phyloP scores from a whole-genome alignment of 2,329 filamentous ascomycete genomes.

The Drechslerella coelobrocha region DNA sequence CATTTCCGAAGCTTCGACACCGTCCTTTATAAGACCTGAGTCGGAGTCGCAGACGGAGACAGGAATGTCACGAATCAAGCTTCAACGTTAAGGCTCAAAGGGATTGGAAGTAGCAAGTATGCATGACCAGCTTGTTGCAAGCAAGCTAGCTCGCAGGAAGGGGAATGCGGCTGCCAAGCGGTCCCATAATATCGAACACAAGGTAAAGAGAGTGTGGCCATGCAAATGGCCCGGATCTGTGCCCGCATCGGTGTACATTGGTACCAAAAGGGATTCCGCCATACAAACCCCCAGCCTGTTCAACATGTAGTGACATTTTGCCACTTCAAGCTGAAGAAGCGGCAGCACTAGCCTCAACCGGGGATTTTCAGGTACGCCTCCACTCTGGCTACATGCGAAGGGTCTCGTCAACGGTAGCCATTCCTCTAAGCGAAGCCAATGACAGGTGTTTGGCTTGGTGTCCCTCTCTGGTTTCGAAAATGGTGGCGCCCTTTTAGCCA shows the following conservation, averaged over 20 bases:
- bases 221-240: slow-evolving; percentile 2
- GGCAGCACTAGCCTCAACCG: slow-evolving; percentile 34
- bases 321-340: slow-evolving; percentile 38
- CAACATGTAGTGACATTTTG: slow-evolving; percentile 18
- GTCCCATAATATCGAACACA: slow-evolving; percentile 14
- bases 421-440: slow-evolving; percentile 47
- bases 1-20: neutral
- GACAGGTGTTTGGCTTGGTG: slow-evolving; percentile 3
- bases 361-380: slow-evolving; percentile 25
- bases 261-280: slow-evolving; percentile 12
- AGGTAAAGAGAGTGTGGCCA: slow-evolving; percentile 4
- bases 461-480: slow-evolving; percentile 10
- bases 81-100: neutral
- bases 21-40: slow-evolving; percentile 1
- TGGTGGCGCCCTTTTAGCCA: slow-evolving; percentile 23
- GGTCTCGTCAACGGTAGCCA: slow-evolving; percentile 13
- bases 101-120: neutral
- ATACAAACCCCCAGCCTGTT: slow-evolving; percentile 15
- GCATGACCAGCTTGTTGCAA: neutral
- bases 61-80: neutral
- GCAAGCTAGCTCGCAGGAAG: slow-evolving; percentile 5
- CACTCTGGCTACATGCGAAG: neutral
- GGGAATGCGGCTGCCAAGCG: slow-evolving; percentile 21
- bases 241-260: neutral
- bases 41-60: slow-evolving; percentile 1